A percentile compares a stretch with the other conserved stretches of the same genome.
Evolutionary conservation across 352 stramenopile genomes (phyloP).

Genomic region (Phytopythium boreale): DNA sequence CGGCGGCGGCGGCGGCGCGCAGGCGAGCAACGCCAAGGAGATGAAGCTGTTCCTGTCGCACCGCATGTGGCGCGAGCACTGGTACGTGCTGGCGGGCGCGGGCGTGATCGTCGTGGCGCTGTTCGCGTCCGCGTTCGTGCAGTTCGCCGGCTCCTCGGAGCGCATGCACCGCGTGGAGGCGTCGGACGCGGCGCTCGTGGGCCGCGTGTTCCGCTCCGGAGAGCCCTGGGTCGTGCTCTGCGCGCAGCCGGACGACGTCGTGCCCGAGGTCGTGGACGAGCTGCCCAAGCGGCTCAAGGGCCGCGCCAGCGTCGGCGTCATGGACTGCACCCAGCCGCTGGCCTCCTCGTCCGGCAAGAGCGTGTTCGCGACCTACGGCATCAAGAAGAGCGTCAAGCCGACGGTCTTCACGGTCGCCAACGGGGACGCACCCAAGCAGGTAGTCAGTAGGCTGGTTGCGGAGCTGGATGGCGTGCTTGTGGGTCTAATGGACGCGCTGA

Average conservation of each 20-base stretch:
- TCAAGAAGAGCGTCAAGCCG: slow-evolving; percentile 55
- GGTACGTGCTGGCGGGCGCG: slow-evolving; percentile 49
- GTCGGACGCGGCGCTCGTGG: slow-evolving; percentile 43
- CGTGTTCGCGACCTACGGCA: slow-evolving; percentile 55
- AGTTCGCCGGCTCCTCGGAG: slow-evolving; percentile 58
- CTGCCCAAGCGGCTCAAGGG: slow-evolving; percentile 48
- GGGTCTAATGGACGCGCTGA: too few relatives aligned
- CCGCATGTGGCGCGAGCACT: slow-evolving; percentile 80
- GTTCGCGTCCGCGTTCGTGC: slow-evolving; percentile 60
- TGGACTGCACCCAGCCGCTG: slow-evolving; percentile 72
- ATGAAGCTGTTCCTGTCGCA: slow-evolving; percentile 84
- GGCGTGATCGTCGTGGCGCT: slow-evolving; percentile 49
- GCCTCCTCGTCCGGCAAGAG: slow-evolving; percentile 44
- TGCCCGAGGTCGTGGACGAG: slow-evolving; percentile 74
- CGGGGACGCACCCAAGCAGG: slow-evolving; percentile 68
- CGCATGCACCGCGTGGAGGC: slow-evolving; percentile 69
- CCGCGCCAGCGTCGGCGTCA: slow-evolving; percentile 59
- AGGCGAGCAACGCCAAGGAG: slow-evolving; percentile 56
- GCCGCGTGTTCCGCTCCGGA: slow-evolving; percentile 73
- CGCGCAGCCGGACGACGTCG: slow-evolving; percentile 53
- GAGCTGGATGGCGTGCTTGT: too few relatives aligned
- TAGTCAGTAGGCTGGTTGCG: slow-evolving; percentile 1
- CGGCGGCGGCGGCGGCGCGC: slow-evolving; percentile 18
- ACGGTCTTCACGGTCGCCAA: slow-evolving; percentile 83
- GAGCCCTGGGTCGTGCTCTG: slow-evolving; percentile 85